Base-by-base conservation (phyloP, 2,329 filamentous ascomycete genomes). In the Venturia asperata region DNA sequence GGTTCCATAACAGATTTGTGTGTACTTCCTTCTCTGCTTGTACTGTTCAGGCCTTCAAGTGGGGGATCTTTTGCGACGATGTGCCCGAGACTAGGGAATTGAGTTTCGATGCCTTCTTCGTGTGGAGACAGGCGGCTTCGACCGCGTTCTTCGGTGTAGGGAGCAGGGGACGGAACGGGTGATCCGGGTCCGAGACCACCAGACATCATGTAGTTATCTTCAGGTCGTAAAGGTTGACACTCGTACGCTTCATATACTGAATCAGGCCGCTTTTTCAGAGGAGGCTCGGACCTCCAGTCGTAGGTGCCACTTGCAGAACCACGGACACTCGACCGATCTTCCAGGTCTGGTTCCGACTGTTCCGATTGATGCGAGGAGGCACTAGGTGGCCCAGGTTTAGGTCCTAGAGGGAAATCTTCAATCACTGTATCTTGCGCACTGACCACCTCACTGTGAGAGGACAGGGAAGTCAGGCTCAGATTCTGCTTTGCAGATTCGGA, bases 131-230 rank as follows among this genome's bases (percentile, higher is more conserved):
- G 24, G 27, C 21, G 21, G 5, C 7, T 13, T 52, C 47, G 47
- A 52, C 47, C 47, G 24, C 47, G 47, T 27, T 52, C 47, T 27
- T 52, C 47, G 24, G 47, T 21, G 47, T 27, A 15, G 10, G n/a
- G 11, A 27, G n/a, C 47, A 52, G 47, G 47, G 9, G 47, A 52
- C 5, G 21, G 47, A 21, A 52, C 47, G 21, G 47, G 47, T 21
- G 47, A 52, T 52, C n/a, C 47, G 24, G 47, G 47, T 52, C 47
- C 47, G 24, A 52, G 47, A 27, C n/a, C 47, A 21, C 47, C 47
- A 24, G 47, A 52, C 47, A 52, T 52, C 47, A 52, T 52, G 47
- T 52, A 52, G 47, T 52, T 21, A 52, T 52, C 47, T 21, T 52
- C 47, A 21, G 47, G 47, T 13, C 24, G 47, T 21, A 52, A 27